These are phyloP conservation scores for Rhizopus delemar DNA, from an alignment of 371 early-diverging fungal species.

Conservation along the genomic window DNA sequence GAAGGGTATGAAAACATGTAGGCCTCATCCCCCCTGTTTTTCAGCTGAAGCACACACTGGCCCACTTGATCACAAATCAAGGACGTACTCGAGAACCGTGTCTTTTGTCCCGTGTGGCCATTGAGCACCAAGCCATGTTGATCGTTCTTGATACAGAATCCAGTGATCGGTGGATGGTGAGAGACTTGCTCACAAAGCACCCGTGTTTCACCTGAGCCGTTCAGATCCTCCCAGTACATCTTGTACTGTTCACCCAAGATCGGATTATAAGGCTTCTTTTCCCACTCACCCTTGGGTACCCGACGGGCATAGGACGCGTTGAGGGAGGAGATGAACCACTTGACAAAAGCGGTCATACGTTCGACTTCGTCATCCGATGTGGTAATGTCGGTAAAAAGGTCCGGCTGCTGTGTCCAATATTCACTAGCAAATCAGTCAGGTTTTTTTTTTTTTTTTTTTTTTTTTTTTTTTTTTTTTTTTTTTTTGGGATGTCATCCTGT, in stretches of 20 bases:
- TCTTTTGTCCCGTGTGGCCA: conserved; percentile 69
- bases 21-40: conserved; percentile 32
- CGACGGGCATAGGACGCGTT: conserved; percentile 67
- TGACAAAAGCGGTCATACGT: conserved; percentile 67
- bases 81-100: conserved; percentile 46
- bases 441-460: not conserved
- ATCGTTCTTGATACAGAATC: conserved; percentile 66
- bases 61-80: conserved; percentile 51
- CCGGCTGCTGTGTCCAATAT: conserved; percentile 75
- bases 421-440: conserved; percentile 44
- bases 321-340: conserved; percentile 79
- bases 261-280: conserved; percentile 86
- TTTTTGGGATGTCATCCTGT: not conserved
- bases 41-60: conserved; percentile 35
- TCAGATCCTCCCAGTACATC: conserved; percentile 71
- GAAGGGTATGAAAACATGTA: conserved; percentile 47
- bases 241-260: conserved; percentile 80
- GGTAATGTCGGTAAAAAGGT: conserved; percentile 68
- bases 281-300: conserved; percentile 58
- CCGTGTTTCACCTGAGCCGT: conserved; percentile 61
- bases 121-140: conserved; percentile 65
- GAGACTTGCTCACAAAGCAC: conserved; percentile 73
- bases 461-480: not conserved
- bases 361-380: conserved; percentile 61
- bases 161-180: conserved; percentile 79